Conservation (phyloP, 2,329 filamentous ascomycete genomes). For the Furcasterigmium furcatum region DNA sequence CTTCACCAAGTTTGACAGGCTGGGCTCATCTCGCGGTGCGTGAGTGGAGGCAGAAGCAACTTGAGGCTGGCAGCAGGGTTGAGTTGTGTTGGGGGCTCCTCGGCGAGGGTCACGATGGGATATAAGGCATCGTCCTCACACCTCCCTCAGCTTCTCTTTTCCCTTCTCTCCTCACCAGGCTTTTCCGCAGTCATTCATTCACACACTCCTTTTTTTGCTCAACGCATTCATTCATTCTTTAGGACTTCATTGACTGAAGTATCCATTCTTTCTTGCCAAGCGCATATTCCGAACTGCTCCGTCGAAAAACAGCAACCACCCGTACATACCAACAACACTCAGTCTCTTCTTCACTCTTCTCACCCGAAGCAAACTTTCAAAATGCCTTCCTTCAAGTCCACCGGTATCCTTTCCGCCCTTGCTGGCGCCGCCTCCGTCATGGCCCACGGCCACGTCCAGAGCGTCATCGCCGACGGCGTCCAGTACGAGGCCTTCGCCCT, state of each 20-base stretch:
- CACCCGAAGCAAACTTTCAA: slow-evolving; percentile 2
- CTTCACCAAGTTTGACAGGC: neutral
- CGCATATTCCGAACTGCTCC: neutral
- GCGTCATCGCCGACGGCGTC: slow-evolving; percentile 20
- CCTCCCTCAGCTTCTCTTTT: neutral
- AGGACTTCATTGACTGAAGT: slow-evolving; percentile 6
- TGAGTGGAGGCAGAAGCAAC: neutral
- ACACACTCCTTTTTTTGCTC: slow-evolving; percentile 3
- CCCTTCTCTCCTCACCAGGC: slow-evolving; percentile 6
- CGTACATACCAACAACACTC: neutral
- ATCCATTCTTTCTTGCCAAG: slow-evolving; percentile 3
- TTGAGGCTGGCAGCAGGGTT: too few relatives aligned
- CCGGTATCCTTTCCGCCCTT: slow-evolving; percentile 16
- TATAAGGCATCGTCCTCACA: slow-evolving; percentile 2
- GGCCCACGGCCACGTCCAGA: slow-evolving; percentile 26
- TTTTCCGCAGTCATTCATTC: slow-evolving; percentile 2
- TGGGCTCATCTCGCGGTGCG: neutral
- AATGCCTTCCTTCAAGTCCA: slow-evolving; percentile 17
- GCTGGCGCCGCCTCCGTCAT: slow-evolving; percentile 19
- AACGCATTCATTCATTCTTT: slow-evolving; percentile 2
- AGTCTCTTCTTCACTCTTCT: neutral
- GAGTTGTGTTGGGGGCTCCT: too few relatives aligned
- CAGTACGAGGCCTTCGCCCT: slow-evolving; percentile 24
- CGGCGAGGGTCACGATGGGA: neutral
- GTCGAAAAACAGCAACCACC: neutral